phyloP scores from a whole-genome alignment of 352 stramenopile genomes.

The Pythium sp. region DNA sequence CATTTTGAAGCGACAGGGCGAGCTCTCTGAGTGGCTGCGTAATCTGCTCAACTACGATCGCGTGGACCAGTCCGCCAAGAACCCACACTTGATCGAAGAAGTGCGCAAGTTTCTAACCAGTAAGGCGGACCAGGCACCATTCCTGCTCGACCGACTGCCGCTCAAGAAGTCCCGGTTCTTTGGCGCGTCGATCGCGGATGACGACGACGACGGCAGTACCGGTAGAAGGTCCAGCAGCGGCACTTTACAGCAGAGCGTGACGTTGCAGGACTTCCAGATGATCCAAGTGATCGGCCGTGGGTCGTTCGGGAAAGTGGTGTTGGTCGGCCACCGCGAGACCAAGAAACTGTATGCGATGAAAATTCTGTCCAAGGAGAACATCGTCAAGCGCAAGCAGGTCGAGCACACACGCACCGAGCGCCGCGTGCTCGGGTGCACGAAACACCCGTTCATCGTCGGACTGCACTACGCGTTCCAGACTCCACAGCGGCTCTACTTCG shows the following conservation, averaged over 20 bases:
- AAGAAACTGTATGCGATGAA: constrained; percentile 92
- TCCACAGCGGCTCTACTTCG: constrained; percentile 94
- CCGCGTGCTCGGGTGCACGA: constrained; percentile 77
- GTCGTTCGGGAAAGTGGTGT: constrained; percentile 90
- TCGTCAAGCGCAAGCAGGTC: constrained; percentile 89
- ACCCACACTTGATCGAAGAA: constrained; percentile 74
- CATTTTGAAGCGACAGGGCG: constrained; percentile 63
- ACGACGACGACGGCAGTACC: constrained; percentile 37
- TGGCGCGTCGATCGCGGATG: constrained; percentile 55
- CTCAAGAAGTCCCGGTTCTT: constrained; percentile 69
- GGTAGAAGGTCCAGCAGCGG: constrained; percentile 12
- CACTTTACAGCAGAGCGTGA: constrained; percentile 41
- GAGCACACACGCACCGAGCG: constrained; percentile 87
- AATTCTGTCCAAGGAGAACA: constrained; percentile 88
- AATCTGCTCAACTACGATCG: constrained; percentile 68
- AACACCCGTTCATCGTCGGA: constrained; percentile 87
- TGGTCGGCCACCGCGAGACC: constrained; percentile 81
- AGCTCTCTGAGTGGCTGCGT: constrained; percentile 69
- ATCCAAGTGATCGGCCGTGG: constrained; percentile 90
- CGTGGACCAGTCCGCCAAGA: constrained; percentile 67
- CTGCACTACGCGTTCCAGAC: constrained; percentile 89
- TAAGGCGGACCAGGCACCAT: constrained; percentile 80
- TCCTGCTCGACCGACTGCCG: constrained; percentile 63
- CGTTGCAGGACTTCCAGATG: constrained; percentile 77
- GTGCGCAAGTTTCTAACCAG: constrained; percentile 78